Base-by-base conservation (phyloP, 768 basidiomycete species). In the Strobilomyces echinocephalus region DNA sequence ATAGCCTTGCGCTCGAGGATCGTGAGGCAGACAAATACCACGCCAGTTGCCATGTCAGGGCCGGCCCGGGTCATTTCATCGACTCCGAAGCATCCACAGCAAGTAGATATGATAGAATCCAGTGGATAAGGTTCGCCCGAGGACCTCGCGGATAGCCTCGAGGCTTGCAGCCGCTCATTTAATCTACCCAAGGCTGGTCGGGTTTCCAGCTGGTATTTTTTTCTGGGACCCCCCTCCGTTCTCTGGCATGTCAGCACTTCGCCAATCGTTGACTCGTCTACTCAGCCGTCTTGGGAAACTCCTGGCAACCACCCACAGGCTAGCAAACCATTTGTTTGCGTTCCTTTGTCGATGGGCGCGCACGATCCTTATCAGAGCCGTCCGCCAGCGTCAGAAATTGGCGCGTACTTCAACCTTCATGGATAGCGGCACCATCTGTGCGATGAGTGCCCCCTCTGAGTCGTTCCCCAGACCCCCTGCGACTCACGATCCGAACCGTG, bases 401-500 rank as follows among this genome's bases (percentile, higher is more conserved):
- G 24, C 14, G 2, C 28, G 8, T 21, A n/a, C 15, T 36, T 31
- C 61, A 10, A 21, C 26, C 9, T 12, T 38, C 12, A 33, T 34
- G 21, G 44, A 54, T 16, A 26, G 33, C 36, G 41, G 39, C 16
- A 15, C 38, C 16, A 24, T 62, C 42, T 62, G 42, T 7, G 41
- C 42, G n/a, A 65, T 65, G 64, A 54, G 30, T 21, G 21, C 52
- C 30, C 65, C 63, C 20, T 49, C 38, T 5, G 30, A 30, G 4
- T 30, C 30, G 4, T 24, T 24, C 0, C 16, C 16, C 1, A 49
- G 38, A 21, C 38, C 34, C 5, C 46, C 56, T 20, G 45, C 51
- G 26, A 28, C 15, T 30, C 26, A 45, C 6, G 59, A 47, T 9
- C 9, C 30, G 30, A 30, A 30, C 26, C 39, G n/a, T 36, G 24